Percentiles rank a stretch among this genome's conserved stretches.
phyloP scores from a whole-genome alignment of 1,284 basidiomycete genomes.

The Omphalotus olearius region DNA sequence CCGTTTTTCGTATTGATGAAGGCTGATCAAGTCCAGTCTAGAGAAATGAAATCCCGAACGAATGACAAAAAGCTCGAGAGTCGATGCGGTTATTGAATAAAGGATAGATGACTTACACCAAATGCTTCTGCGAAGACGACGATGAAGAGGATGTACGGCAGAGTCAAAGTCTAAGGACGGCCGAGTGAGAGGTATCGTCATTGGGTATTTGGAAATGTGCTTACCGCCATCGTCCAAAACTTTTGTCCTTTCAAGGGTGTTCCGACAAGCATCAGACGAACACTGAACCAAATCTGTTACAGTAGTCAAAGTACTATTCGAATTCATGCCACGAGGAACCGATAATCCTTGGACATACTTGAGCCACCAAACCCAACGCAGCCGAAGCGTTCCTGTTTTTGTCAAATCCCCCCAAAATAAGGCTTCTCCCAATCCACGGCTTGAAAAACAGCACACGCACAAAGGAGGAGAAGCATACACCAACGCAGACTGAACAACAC shows the following conservation, averaged over 20 bases:
- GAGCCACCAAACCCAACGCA: slow-evolving; percentile 17
- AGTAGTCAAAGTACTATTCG: background rate
- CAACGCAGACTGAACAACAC: slow-evolving; percentile 26
- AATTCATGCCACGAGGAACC: background rate
- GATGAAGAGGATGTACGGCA: slow-evolving; percentile 9
- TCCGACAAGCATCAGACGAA: slow-evolving; percentile 1
- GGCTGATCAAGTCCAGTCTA: slow-evolving; percentile 9
- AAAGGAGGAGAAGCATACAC: slow-evolving; percentile 29
- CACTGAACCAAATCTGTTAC: slow-evolving; percentile 13
- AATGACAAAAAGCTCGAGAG: too few species aligned
- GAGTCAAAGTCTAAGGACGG: background rate
- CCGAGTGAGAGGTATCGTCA: background rate
- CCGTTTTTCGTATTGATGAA: slow-evolving; percentile 8
- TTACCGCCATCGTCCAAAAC: slow-evolving; percentile 6
- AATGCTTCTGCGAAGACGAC: slow-evolving; percentile 5
- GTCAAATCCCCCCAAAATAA: background rate
- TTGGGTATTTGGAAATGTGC: background rate
- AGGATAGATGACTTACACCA: background rate
- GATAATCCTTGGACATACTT: slow-evolving; percentile 6
- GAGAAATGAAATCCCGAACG: background rate
- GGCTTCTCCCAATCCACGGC: too few species aligned
- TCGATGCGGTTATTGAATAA: too few species aligned
- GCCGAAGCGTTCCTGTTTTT: slow-evolving; percentile 19
- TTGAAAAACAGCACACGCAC: slow-evolving; percentile 21
- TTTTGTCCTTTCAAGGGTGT: slow-evolving; percentile 7